phyloP scores from a whole-genome alignment of 495 filamentous ascomycete genomes.

The Hyaloscypha finlandica region DNA sequence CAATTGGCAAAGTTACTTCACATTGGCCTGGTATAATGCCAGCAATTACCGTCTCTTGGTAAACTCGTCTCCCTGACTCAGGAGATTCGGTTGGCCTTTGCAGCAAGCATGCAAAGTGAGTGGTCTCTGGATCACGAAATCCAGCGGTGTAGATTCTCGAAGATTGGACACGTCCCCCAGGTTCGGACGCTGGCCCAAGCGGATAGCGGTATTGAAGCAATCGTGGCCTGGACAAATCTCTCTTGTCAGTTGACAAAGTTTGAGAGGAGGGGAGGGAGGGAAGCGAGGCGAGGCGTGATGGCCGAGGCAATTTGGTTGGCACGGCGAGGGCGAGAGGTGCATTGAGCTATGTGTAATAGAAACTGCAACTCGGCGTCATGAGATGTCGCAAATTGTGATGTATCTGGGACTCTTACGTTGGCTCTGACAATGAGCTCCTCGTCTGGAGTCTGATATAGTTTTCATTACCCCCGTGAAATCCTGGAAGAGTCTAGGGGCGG shows the following conservation, averaged over 20 bases:
- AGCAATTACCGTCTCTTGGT: not conserved
- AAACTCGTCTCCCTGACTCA: not conserved
- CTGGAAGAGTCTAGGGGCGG: conserved; percentile 16
- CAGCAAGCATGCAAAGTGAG: not conserved
- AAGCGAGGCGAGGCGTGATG: not conserved
- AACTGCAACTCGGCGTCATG: conserved; percentile 28
- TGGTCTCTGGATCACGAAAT: not conserved
- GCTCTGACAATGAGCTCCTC: not conserved
- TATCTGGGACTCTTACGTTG: conserved; percentile 1
- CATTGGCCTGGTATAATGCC: not conserved
- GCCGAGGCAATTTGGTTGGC: not conserved
- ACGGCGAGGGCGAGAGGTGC: not conserved
- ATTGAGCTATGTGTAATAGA: conserved; percentile 4
- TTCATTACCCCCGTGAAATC: conserved; percentile 28
- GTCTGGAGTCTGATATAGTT: conserved; percentile 10
- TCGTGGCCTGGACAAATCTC: conserved; percentile 2
- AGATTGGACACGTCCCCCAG: not conserved
- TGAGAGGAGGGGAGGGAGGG: not conserved
- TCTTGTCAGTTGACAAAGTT: conserved; percentile 3
- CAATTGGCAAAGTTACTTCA: not conserved
- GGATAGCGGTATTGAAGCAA: not conserved
- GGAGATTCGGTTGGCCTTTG: not conserved
- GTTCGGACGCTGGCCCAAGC: conserved; percentile 9
- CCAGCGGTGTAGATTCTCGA: conserved; percentile 15
- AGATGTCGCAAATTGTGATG: conserved; percentile 6